phyloP scores from a whole-genome alignment of 1,139 yeast species.

The Kluyveromyces sp. region DNA sequence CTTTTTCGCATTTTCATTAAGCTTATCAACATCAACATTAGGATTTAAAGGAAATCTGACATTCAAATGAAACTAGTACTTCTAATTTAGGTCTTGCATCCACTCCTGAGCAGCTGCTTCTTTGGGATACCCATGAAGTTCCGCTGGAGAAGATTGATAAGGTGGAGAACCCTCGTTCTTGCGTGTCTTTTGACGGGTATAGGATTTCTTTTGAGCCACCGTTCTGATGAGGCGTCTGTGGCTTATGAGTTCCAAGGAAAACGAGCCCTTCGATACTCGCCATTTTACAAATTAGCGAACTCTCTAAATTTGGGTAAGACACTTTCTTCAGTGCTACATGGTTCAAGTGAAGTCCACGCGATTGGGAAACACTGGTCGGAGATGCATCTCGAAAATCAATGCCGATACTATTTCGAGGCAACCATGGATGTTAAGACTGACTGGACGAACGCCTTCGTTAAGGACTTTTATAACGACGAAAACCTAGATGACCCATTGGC shows the following conservation, averaged over 20 bases:
- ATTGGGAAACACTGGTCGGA: slow-evolving; percentile 2
- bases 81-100: not conserved
- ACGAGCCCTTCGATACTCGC: slow-evolving; percentile 4
- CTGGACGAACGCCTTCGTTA: slow-evolving; percentile 18
- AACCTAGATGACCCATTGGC: slow-evolving; percentile 13
- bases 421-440: slow-evolving; percentile 13
- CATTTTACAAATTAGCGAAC: not conserved
- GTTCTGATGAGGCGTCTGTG: not conserved
- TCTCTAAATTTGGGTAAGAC: slow-evolving; percentile 1
- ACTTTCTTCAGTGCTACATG: slow-evolving; percentile 1
- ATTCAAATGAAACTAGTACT: too few species aligned
- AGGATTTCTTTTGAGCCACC: not conserved
- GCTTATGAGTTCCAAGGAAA: not conserved
- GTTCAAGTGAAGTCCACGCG: not conserved
- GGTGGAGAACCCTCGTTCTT: not conserved
- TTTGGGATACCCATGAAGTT: slow-evolving; percentile 1
- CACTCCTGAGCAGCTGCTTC: too few species aligned
- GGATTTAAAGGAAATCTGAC: too few species aligned
- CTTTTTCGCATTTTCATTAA: too few species aligned
- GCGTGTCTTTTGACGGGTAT: not conserved
- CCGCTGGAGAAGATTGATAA: slow-evolving; percentile 2
- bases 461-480: slow-evolving; percentile 11
- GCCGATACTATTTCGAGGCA: slow-evolving; percentile 17
- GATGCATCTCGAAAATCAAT: slow-evolving; percentile 12
- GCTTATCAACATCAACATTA: too few species aligned